Conservation (phyloP, 2,329 filamentous ascomycete species). For the Epichloe baconii region DNA sequence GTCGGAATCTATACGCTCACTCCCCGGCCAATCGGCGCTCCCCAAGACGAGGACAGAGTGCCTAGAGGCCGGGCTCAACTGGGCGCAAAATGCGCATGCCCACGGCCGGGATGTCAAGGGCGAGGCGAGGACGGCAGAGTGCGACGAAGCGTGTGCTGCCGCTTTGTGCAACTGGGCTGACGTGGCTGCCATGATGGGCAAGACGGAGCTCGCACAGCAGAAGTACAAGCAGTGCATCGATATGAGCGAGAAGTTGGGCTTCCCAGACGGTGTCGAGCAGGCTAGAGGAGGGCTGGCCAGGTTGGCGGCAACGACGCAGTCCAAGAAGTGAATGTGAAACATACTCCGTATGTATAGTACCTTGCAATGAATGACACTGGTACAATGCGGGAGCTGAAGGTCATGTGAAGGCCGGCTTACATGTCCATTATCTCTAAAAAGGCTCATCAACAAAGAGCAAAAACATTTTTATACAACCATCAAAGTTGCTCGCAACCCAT, state of each 20-base stretch:
- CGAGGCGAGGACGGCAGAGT: conserved; percentile 59
- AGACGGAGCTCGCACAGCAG: conserved; percentile 48
- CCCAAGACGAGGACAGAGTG: conserved; percentile 42
- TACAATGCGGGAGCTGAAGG: too few relatives aligned
- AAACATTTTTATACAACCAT: too few relatives aligned
- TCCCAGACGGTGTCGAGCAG: conserved; percentile 37
- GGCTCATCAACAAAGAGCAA: too few relatives aligned
- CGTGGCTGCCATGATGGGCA: conserved; percentile 62
- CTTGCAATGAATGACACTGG: too few relatives aligned
- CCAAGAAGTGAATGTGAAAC: background rate
- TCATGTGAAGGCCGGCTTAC: too few relatives aligned
- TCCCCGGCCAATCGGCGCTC: conserved; percentile 17
- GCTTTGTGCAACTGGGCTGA: conserved; percentile 81
- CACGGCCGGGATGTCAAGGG: conserved; percentile 53
- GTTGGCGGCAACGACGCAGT: conserved; percentile 10
- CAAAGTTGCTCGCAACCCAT: too few relatives aligned
- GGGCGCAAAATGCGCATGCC: conserved; percentile 65
- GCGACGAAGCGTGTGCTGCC: conserved; percentile 69
- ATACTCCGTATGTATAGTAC: background rate
- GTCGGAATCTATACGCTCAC: conserved; percentile 16
- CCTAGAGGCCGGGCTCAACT: conserved; percentile 57
- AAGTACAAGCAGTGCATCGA: conserved; percentile 57
- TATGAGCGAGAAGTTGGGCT: conserved; percentile 42
- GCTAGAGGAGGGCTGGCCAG: conserved; percentile 36
- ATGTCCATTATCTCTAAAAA: too few relatives aligned